These are phyloP conservation scores for Boletellus dicymbophilus DNA, from an alignment of 1,284 basidiomycete species.

Conservation along the genomic window DNA sequence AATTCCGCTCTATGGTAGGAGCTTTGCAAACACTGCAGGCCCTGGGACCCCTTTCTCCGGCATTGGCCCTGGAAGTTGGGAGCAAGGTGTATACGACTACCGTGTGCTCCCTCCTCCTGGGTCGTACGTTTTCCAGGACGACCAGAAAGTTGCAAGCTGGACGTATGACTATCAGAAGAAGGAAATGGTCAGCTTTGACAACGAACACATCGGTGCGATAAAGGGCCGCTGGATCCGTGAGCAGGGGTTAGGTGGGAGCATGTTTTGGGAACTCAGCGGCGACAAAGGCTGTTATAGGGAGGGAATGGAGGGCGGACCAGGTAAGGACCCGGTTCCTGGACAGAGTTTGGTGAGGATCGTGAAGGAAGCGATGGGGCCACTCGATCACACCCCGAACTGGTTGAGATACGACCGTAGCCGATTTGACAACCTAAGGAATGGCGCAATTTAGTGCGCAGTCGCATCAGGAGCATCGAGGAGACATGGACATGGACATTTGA, in stretches of 20 bases:
- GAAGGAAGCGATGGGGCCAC: constrained; percentile 73
- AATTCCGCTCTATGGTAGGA: constrained; percentile 89
- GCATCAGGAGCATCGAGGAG: neutral
- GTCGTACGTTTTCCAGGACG: constrained; percentile 60
- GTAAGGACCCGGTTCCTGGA: constrained; percentile 63
- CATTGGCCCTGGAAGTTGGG: constrained; percentile 74
- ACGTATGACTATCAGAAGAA: constrained; percentile 65
- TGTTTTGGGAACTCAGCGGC: constrained; percentile 87
- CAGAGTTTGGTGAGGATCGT: constrained; percentile 67
- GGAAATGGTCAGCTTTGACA: constrained; percentile 84
- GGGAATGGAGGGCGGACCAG: constrained; percentile 69
- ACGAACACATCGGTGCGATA: constrained; percentile 62
- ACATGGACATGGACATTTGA: neutral
- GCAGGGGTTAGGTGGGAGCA: constrained; percentile 74
- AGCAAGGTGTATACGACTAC: constrained; percentile 82
- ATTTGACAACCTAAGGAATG: constrained; percentile 77
- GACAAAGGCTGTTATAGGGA: constrained; percentile 69
- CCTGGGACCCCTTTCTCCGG: constrained; percentile 81
- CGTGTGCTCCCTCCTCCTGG: constrained; percentile 74
- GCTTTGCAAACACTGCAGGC: constrained; percentile 86
- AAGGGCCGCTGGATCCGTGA: constrained; percentile 78
- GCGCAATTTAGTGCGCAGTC: constrained; percentile 32
- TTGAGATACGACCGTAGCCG: constrained; percentile 68
- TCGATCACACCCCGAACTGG: constrained; percentile 71
- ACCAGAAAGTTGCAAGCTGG: constrained; percentile 67